Evolutionary conservation across 2,329 filamentous ascomycete species (phyloP), one percentile per base, ranked within the genome.

Genomic region (Fusarium nygamai): DNA sequence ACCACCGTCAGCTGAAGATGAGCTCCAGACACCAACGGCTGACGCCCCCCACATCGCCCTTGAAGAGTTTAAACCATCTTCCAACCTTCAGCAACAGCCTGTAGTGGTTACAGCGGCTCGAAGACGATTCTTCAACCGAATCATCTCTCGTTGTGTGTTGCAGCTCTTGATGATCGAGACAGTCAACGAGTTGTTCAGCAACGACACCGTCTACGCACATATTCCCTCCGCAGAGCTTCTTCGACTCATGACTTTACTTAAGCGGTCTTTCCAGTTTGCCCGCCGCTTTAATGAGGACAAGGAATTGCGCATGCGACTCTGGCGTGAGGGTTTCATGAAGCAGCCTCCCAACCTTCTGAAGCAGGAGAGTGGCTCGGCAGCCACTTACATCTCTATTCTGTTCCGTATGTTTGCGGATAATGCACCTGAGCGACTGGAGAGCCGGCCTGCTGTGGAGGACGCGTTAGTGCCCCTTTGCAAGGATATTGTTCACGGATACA

Each of bases 121-220:
- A 33, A 91, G 96, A 41, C 93, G 95, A 60, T 98, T 98, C 86
- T 99, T 99, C 88, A 99, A 99, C 85, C 94, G 96, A 76, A 99
- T 99, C 82, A 99, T 99, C 83, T 98, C 96, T 20, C 96, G 97
- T 76, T 99, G 96, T 81, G 97, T 99, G 8, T 87, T 99, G 14
- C 97, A 99, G 83, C 90, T 99, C 5, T 91, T 99, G 73, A 99
- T 99, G 95, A 99, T 99, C 78, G 97, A 99, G 83, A 99, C 97
- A 0, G 97, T 99, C 47, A 97, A 97, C 79, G 97, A 99, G 83
- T 91, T 99, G 56, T 99, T 99, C 86, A 97, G 95, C 77, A 99
- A 98, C 82, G 95, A 98, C 80, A 91, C 93, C 3, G 97, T 99
- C 22, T 99, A 99, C 81, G 88, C 92, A 11, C 92, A 97, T 81